Conservation (phyloP, 345 rosid genomes). For the Melastoma malabathricum region DNA sequence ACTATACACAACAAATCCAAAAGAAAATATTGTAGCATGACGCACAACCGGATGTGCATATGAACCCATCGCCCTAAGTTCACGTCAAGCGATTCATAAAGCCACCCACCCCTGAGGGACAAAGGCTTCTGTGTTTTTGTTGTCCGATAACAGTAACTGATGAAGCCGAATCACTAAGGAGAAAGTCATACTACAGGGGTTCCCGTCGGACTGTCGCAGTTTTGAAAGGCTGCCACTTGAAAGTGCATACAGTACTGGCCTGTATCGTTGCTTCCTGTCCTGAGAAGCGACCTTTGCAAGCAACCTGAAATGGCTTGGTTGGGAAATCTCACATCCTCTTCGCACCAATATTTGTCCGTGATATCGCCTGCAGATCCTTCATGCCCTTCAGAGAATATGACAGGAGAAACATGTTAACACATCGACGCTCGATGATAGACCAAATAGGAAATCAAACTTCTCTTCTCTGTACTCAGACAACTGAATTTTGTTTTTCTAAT, state of each 20-base stretch:
- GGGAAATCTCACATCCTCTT: constrained; percentile 83
- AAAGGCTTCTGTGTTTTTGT: not conserved
- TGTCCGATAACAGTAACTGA: not conserved
- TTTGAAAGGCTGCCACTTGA: constrained; percentile 59
- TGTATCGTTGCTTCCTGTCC: constrained; percentile 36
- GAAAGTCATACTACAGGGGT: constrained; percentile 17
- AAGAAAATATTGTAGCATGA: no score
- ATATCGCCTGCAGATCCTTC: constrained; percentile 19
- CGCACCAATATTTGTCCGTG: constrained; percentile 37
- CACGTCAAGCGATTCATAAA: no score
- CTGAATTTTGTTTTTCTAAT: no score
- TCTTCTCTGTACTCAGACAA: not conserved
- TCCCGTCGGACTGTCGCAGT: constrained; percentile 22
- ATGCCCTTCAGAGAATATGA: constrained; percentile 28
- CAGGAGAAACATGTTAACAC: not conserved
- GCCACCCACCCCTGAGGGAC: no score
- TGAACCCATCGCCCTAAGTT: no score
- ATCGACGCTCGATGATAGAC: not conserved
- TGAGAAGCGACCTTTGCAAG: constrained; percentile 36
- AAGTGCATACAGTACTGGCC: constrained; percentile 37
- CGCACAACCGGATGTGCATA: no score
- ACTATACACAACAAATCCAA: no score
- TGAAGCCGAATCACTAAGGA: not conserved
- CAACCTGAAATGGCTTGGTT: constrained; percentile 30
- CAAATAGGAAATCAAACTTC: not conserved